phyloP scores from a whole-genome alignment of 768 basidiomycete species.

The Naganishia vaughanmartiniae region DNA sequence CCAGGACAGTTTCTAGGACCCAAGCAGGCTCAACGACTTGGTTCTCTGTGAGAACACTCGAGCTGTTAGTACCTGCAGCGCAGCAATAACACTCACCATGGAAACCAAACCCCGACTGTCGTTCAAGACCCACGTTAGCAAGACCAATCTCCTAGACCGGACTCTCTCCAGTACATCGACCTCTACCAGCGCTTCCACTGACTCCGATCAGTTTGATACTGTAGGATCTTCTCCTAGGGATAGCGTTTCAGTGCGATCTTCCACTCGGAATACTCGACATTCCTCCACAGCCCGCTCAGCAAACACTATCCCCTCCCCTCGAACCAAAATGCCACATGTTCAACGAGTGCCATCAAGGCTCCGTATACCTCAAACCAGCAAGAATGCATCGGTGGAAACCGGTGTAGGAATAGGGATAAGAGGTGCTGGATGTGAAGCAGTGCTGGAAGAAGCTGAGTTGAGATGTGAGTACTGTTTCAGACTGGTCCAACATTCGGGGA shows the following conservation, averaged over 20 bases:
- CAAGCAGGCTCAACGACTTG: neutral
- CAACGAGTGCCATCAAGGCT: neutral
- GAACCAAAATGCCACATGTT: neutral
- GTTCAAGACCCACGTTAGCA: neutral
- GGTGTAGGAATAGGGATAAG: slow-evolving; percentile 13
- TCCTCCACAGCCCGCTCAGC: neutral
- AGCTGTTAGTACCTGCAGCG: neutral
- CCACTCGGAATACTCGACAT: neutral
- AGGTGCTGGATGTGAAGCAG: neutral
- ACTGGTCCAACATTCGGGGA: neutral
- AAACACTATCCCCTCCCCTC: neutral
- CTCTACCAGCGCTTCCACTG: neutral
- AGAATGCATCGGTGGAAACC: neutral
- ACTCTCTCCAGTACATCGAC: neutral
- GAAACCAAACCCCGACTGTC: neutral
- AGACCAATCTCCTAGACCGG: slow-evolving; percentile 2
- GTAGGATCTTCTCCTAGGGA: neutral
- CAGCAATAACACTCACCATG: neutral
- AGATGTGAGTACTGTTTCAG: neutral
- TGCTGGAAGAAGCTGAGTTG: neutral
- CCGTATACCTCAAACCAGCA: neutral
- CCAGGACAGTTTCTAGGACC: too few species aligned
- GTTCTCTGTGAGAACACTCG: neutral
- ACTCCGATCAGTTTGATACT: slow-evolving; percentile 19
- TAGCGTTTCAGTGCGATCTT: neutral